Evolutionary conservation across 495 filamentous ascomycete genomes (phyloP).

Genomic region (Tuber umbilicatum): DNA sequence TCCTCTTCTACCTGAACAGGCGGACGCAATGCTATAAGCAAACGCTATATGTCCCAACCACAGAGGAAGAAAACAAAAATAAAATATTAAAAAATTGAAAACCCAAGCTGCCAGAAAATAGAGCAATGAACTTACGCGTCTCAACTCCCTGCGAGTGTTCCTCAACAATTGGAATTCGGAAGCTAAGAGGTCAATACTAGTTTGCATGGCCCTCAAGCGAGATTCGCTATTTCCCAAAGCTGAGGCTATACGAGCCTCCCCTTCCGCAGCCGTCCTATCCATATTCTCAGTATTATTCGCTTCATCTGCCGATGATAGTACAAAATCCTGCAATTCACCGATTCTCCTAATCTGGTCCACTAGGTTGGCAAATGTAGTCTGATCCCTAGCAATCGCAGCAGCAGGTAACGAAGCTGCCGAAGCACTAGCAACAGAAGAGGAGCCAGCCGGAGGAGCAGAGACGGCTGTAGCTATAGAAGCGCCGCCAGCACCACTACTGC

Average conservation of each 20-base stretch:
- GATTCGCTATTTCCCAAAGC: slow-evolving; percentile 29
- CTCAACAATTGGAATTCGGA: slow-evolving; percentile 36
- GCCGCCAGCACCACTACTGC: background rate
- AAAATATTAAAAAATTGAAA: slow-evolving; percentile 5
- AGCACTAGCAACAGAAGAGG: background rate
- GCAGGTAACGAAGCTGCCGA: slow-evolving; percentile 3
- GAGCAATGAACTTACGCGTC: slow-evolving; percentile 19
- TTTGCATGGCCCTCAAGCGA: slow-evolving; percentile 38
- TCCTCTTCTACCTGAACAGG: slow-evolving; percentile 27
- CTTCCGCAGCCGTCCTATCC: slow-evolving; percentile 9
- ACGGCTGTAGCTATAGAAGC: slow-evolving; percentile 8
- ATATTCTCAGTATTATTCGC: slow-evolving; percentile 11
- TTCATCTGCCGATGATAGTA: slow-evolving; percentile 21
- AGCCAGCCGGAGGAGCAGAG: background rate
- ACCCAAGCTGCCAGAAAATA: background rate
- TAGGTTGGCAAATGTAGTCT: slow-evolving; percentile 36
- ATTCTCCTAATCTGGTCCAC: slow-evolving; percentile 39
- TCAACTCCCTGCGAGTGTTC: slow-evolving; percentile 30
- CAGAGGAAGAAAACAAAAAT: background rate
- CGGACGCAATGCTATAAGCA: slow-evolving; percentile 3
- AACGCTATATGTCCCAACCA: background rate
- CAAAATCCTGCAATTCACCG: slow-evolving; percentile 38
- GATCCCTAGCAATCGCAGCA: slow-evolving; percentile 5
- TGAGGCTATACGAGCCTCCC: slow-evolving; percentile 22
- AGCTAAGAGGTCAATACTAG: slow-evolving; percentile 35